Conservation (phyloP, 345 rosid genomes). For the Psidium guajava region DNA sequence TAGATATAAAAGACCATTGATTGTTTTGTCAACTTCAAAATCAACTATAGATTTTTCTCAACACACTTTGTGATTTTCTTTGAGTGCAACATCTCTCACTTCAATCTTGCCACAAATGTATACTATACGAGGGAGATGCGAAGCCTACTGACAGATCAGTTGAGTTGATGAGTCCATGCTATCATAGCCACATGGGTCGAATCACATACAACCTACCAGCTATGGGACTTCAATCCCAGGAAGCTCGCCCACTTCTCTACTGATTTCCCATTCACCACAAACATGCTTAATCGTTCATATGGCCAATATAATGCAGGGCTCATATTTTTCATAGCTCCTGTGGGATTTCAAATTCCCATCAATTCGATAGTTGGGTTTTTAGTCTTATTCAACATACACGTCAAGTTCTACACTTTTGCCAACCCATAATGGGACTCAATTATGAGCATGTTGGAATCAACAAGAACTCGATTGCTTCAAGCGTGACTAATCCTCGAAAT, state of each 20-base stretch:
- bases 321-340: conserved; percentile 19
- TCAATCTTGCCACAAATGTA: neutral
- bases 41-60: too few relatives aligned
- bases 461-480: conserved; percentile 12
- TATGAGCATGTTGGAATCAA: conserved; percentile 16
- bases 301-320: conserved; percentile 5
- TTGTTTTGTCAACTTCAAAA: too few relatives aligned
- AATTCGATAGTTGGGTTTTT: conserved; percentile 19
- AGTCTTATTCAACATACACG: conserved; percentile 9
- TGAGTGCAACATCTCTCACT: conserved; percentile 2
- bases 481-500: conserved; percentile 18
- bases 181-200: conserved; percentile 8
- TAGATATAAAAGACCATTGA: too few relatives aligned
- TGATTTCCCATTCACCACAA: conserved; percentile 11
- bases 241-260: conserved; percentile 16
- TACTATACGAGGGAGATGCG: conserved; percentile 13
- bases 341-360: conserved; percentile 12
- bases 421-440: conserved; percentile 19
- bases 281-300: neutral
- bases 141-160: conserved; percentile 1
- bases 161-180: conserved; percentile 1
- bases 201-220: conserved; percentile 5
- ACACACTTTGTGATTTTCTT: neutral
- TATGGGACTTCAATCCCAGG: conserved; percentile 12
- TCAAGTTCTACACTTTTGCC: conserved; percentile 12